Evolutionary conservation across 768 basidiomycete genomes (phyloP), one percentile per base, ranked within the genome.

Genomic region (Agaricus sinodeliciosus): DNA sequence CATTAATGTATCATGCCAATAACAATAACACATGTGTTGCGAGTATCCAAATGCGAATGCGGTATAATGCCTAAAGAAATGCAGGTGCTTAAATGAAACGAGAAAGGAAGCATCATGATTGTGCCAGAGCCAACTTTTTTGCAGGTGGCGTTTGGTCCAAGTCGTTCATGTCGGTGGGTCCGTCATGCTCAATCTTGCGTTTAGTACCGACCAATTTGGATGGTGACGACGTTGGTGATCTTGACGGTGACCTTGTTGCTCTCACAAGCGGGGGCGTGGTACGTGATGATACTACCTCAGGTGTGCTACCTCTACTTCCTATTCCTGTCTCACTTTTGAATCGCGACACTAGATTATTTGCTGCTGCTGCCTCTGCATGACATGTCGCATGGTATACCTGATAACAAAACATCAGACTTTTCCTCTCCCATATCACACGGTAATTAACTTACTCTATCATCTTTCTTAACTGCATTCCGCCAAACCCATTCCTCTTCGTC

Each of bases 401-500:
- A 4, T 2, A 54, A 18, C 18, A 51, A 31, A 8, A 31, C 31
- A 48, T 49, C 19, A 56, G 37, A 18, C 36, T 28, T n/a, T 1
- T 8, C 15, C 36, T 1, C 11, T 15, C 3, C 3, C 16, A 34
- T 18, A 43, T 34, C 11, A 48, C 58, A n/a, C 57, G 18, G 35
- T 48, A 22, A 34, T 15, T 18, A 26, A 55, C 47, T 50, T 65
- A 93, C 93, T 73, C 80, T 80, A 53, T 87, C 88, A 58, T 95
- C 90, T 56, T 85, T 84, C 67, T 76, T 81, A 16, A 91, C 75
- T 0, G 94, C 92, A 63, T 99, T 95, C 64, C 79, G 82, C 93
- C 93, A 99, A 11, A 96, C 87, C 94, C 94, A 98, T 56, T 96
- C 95, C 71, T 97, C 95, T 56, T 94, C 93, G 44, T 96, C 94